Conservation (phyloP, 345 rosid genomes). For the Bruguiera parviflora region DNA sequence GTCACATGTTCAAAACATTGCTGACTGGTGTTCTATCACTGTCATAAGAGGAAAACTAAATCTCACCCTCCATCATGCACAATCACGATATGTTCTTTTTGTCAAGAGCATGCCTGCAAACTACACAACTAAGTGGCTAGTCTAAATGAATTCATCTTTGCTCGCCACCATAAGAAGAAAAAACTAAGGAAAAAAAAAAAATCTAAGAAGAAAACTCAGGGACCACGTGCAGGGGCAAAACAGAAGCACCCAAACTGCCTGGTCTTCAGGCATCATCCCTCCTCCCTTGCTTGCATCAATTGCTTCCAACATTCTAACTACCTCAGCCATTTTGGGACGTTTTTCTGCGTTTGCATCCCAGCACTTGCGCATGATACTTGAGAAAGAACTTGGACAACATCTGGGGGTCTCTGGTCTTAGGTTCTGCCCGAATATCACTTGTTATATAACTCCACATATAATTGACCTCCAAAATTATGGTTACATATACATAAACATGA, state of each 20-base stretch:
- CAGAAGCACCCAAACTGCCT: constrained; percentile 56
- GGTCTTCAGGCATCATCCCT: constrained; percentile 92
- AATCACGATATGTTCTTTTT: too few species aligned
- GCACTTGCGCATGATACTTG: constrained; percentile 70
- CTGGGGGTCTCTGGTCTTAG: constrained; percentile 81
- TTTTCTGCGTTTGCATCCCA: constrained; percentile 76
- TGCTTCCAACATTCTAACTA: constrained; percentile 72
- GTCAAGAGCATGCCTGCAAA: neutral
- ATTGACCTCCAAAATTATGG: neutral
- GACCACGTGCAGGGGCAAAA: constrained; percentile 71
- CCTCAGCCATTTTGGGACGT: constrained; percentile 85
- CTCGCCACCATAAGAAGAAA: neutral
- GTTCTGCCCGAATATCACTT: constrained; percentile 43
- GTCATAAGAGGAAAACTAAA: too few species aligned
- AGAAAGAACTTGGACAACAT: constrained; percentile 73
- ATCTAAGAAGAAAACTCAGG: constrained; percentile 28
- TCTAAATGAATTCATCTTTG: neutral
- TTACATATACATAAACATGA: neutral
- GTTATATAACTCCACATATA: neutral
- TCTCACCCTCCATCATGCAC: too few species aligned
- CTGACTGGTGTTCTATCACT: too few species aligned
- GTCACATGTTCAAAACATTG: too few species aligned
- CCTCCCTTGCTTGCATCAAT: constrained; percentile 87
- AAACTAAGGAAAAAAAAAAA: neutral
- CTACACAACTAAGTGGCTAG: neutral